These are phyloP conservation scores for Penicillium sp. DNA, from an alignment of 2,329 filamentous ascomycete species.

Conservation along the genomic window DNA sequence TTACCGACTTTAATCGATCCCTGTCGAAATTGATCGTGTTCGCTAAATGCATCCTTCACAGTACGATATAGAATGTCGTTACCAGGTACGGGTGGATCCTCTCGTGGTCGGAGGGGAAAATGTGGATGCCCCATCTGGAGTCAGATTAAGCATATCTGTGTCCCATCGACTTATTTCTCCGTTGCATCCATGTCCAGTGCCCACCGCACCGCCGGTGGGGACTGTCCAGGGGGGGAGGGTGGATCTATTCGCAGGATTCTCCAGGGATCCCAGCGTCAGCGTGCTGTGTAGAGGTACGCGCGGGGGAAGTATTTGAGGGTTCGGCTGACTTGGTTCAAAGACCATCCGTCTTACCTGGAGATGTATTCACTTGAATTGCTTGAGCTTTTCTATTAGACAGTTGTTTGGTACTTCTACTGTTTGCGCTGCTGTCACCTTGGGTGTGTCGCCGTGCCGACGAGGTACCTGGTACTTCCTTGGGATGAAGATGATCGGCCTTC, in stretches of 20 bases:
- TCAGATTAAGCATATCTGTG: constrained; percentile 28
- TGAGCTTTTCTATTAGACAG: no score
- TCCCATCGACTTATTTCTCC: constrained; percentile 22
- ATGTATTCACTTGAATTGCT: no score
- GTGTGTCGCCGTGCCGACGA: neutral
- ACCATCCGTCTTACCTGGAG: neutral
- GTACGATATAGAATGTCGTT: neutral
- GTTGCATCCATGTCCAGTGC: constrained; percentile 26
- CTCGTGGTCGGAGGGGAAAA: constrained; percentile 9
- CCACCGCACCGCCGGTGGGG: constrained; percentile 20
- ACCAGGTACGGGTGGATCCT: constrained; percentile 4
- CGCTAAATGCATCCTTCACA: no score
- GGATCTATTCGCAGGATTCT: constrained; percentile 22
- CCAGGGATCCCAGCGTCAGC: constrained; percentile 17
- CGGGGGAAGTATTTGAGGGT: neutral
- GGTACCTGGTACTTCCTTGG: constrained; percentile 9
- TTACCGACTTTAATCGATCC: no score
- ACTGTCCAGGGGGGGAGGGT: constrained; percentile 13
- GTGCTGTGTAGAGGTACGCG: constrained; percentile 12
- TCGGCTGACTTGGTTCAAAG: neutral
- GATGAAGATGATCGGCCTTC: constrained; percentile 2
- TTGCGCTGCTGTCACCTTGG: neutral
- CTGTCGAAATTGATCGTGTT: no score
- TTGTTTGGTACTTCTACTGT: no score
- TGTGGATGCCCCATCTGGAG: constrained; percentile 20